Conservation (phyloP, 768 basidiomycete genomes). For the Tephrocybe sp. region DNA sequence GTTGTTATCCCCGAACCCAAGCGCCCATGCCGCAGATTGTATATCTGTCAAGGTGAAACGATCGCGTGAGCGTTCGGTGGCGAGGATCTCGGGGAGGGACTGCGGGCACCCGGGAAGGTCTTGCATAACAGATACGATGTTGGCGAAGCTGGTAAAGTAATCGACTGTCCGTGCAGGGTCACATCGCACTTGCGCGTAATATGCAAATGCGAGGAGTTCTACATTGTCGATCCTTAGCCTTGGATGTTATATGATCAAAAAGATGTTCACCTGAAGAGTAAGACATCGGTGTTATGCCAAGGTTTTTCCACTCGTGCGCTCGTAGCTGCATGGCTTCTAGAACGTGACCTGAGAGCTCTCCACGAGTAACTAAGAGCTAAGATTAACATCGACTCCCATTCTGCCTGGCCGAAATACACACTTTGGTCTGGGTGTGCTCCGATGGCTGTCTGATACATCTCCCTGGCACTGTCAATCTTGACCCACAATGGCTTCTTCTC, state of each 20-base stretch:
- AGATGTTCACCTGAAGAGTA: conserved; percentile 55
- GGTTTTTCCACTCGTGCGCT: conserved; percentile 39
- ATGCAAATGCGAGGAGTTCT: conserved; percentile 80
- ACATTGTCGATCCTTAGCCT: too few species aligned
- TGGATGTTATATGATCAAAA: conserved; percentile 4
- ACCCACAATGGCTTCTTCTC: conserved; percentile 44
- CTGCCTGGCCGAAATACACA: conserved; percentile 29
- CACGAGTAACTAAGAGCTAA: conserved; percentile 48
- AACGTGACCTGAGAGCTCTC: conserved; percentile 43
- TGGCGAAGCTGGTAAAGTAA: conserved; percentile 63
- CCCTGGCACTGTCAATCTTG: conserved; percentile 57
- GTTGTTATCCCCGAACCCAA: conserved; percentile 69
- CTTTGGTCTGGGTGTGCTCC: conserved; percentile 81
- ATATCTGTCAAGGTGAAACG: conserved; percentile 65
- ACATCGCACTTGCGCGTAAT: conserved; percentile 80
- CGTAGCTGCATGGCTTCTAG: conserved; percentile 36
- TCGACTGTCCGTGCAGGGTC: conserved; percentile 61
- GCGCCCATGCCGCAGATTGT: conserved; percentile 39
- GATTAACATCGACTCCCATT: conserved; percentile 4
- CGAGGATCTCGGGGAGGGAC: conserved; percentile 56
- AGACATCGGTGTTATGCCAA: conserved; percentile 68
- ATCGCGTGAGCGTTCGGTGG: conserved; percentile 60
- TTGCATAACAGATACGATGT: conserved; percentile 50
- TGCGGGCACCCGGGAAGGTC: conserved; percentile 44
- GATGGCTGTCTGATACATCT: conserved; percentile 70